A percentile compares a stretch with the other conserved stretches of the same genome.
These are phyloP conservation scores for Curvularia hawaiiensis DNA, from an alignment of 2,329 filamentous ascomycete genomes.

Conservation along the genomic window DNA sequence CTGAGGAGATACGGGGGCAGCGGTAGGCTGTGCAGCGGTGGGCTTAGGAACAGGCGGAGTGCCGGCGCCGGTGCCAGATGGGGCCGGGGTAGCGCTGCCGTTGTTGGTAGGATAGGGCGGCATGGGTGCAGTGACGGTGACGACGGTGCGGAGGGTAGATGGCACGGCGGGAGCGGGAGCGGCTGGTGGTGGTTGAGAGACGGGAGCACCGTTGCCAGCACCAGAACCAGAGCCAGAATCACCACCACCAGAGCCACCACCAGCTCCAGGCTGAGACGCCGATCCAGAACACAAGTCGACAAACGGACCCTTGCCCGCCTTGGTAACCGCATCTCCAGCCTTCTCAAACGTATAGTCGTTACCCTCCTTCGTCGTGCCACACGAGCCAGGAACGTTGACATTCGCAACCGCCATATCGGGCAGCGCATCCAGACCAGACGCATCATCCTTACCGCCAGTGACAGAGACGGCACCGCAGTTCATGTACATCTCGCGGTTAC, in stretches of 20 bases:
- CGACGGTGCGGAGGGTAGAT: slow-evolving; percentile 30
- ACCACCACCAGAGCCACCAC: slow-evolving; percentile 4
- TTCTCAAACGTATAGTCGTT: slow-evolving; percentile 62
- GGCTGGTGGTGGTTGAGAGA: not conserved
- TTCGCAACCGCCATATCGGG: slow-evolving; percentile 79
- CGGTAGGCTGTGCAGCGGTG: slow-evolving; percentile 1
- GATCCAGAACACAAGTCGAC: slow-evolving; percentile 31
- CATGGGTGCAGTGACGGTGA: slow-evolving; percentile 32
- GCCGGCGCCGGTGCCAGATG: not conserved
- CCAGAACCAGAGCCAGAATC: not conserved
- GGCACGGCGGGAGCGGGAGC: slow-evolving; percentile 11
- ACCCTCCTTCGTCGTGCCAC: slow-evolving; percentile 56
- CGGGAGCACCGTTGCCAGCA: not conserved
- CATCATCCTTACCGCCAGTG: slow-evolving; percentile 56
- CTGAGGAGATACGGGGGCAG: not conserved
- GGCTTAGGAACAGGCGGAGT: slow-evolving; percentile 1
- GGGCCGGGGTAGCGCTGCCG: slow-evolving; percentile 1
- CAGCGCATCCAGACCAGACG: slow-evolving; percentile 61
- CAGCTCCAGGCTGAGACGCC: slow-evolving; percentile 2
- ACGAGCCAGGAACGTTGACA: slow-evolving; percentile 52
- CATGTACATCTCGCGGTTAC: slow-evolving; percentile 96
- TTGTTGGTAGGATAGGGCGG: slow-evolving; percentile 6
- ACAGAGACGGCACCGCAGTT: slow-evolving; percentile 71
- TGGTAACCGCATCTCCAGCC: slow-evolving; percentile 62
- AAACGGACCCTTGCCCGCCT: slow-evolving; percentile 32